Evolutionary conservation across 1,284 basidiomycete species (phyloP), one percentile per base, ranked within the genome.

Genomic region (Rhodotorula sp.): DNA sequence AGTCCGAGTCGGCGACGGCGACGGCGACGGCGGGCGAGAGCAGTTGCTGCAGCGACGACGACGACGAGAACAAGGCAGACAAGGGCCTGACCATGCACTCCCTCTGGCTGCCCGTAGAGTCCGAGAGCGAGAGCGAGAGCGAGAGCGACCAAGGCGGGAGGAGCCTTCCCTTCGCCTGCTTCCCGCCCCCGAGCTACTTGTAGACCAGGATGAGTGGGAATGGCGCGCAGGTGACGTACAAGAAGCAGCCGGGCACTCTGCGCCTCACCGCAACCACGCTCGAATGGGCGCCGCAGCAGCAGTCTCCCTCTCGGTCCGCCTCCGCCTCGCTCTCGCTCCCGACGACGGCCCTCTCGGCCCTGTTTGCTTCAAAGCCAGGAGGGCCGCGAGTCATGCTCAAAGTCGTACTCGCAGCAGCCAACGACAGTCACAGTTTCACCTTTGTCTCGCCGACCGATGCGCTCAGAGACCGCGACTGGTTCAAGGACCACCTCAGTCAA

Each of bases 311-410:
- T n/a, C n/a, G n/a, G n/a, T n/a, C n/a, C n/a, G n/a, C n/a, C n/a
- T n/a, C n/a, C n/a, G n/a, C n/a, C n/a, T 85, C 86, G 78, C 85
- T 92, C 45, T 82, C 86, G 18, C 82, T 86, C 77, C 76, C 83
- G 70, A 86, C 89, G 67, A 85, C 87, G 55, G 80, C 66, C 38
- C 54, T 77, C 34, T 21, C 78, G 91, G 90, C 88, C 21, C 83
- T 92, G 49, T 92, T 91, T 80, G 90, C 89, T 76, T 91, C 89
- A 80, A 92, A 91, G 78, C 88, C 89, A 76, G 89, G 88, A 68
- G 86, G 89, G 5, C 81, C 89, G 0, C 88, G 90, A 79, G 88
- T 90, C 75, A 84, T 87, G 68, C 83, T 93, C 62, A 91, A 92
- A 79, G 82, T 92, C 45, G 59, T 49, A 47, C 21, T n/a, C 3